These are phyloP conservation scores for Annona cherimola DNA, from an alignment of 164 flowering plant species.

Conservation along the genomic window DNA sequence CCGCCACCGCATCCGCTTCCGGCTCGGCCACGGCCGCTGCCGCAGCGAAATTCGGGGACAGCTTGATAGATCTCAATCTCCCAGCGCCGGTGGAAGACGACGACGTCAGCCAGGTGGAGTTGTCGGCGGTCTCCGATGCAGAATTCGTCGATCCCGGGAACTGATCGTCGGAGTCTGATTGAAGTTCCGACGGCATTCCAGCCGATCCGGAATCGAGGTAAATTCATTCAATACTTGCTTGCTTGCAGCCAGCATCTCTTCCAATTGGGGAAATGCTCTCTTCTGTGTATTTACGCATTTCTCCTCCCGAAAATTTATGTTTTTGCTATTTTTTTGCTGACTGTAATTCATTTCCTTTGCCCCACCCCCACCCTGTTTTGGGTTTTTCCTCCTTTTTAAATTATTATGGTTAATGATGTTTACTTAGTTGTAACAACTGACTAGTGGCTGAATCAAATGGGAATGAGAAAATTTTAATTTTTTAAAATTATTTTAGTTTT, in stretches of 20 bases:
- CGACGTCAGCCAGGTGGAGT: constrained; percentile 45
- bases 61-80: constrained; percentile 72
- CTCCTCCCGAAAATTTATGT: constrained; percentile 3
- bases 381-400: not conserved
- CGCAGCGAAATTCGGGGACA: constrained; percentile 25
- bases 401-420: not conserved
- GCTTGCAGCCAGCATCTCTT: not conserved
- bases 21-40: constrained; percentile 1
- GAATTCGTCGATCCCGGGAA: constrained; percentile 25
- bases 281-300: constrained; percentile 17
- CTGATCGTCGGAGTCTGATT: not conserved
- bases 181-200: not conserved
- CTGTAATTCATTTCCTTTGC: constrained; percentile 17
- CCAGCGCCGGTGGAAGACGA: constrained; percentile 76
- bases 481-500: constrained; percentile 1
- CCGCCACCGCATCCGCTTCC: constrained; percentile 12
- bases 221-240: constrained; percentile 3
- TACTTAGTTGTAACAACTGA: constrained; percentile 20
- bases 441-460: constrained; percentile 10
- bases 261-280: constrained; percentile 14
- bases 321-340: constrained; percentile 11
- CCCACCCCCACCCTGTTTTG: no score
- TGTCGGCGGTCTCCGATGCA: constrained; percentile 48
- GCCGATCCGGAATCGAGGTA: constrained; percentile 10
- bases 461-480: not conserved